phyloP scores from a whole-genome alignment of 768 basidiomycete genomes.

The Rubroboletus satanas region DNA sequence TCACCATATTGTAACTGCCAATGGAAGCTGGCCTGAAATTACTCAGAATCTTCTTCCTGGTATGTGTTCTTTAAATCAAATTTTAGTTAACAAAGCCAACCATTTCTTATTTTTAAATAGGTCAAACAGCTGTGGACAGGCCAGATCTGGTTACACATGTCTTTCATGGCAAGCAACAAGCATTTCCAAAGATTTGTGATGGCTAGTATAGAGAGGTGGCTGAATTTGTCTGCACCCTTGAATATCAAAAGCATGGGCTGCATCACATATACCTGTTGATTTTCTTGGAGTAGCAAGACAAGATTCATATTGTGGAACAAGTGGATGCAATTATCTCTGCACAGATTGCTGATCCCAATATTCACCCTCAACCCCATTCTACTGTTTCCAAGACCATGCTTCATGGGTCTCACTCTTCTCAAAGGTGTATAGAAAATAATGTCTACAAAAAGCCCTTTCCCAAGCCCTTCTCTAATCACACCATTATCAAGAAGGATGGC shows the following conservation, averaged over 20 bases:
- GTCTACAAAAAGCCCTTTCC: background rate
- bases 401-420: background rate
- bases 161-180: constrained; percentile 42
- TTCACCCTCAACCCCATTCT: background rate
- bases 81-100: background rate
- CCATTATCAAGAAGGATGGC: background rate
- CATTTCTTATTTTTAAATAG: background rate
- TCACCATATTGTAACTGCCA: constrained; percentile 54
- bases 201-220: constrained; percentile 40
- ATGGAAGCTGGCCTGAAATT: constrained; percentile 49
- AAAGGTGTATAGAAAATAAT: background rate
- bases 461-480: background rate
- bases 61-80: background rate
- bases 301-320: background rate
- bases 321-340: background rate
- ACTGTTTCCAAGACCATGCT: background rate
- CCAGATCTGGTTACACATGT: constrained; percentile 47
- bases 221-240: constrained; percentile 48
- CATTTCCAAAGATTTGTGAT: constrained; percentile 34
- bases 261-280: background rate
- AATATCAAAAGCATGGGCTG: constrained; percentile 19
- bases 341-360: background rate
- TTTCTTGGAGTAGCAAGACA: background rate
- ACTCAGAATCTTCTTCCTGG: constrained; percentile 33
- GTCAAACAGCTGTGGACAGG: constrained; percentile 38